Evolutionary conservation across 116 monocot genomes (phyloP).

Genomic region (Posidonia oceanica): DNA sequence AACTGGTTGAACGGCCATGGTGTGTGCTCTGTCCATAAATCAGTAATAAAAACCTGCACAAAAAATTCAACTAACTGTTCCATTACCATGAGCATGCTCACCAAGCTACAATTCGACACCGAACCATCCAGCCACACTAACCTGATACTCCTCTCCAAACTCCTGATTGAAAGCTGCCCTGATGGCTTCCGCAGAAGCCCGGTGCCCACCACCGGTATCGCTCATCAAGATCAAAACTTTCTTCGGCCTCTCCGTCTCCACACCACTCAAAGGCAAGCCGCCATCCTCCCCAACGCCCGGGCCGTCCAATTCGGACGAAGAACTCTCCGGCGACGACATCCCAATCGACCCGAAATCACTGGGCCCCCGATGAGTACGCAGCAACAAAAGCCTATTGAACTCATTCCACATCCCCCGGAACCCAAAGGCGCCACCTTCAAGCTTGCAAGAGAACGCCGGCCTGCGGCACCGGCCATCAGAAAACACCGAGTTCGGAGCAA

Average conservation of each 20-base stretch:
- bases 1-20: slow-evolving; percentile 99
- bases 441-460: slow-evolving; percentile 8
- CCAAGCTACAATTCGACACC: background rate
- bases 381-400: slow-evolving; percentile 4
- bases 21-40: slow-evolving; percentile 97
- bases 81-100: background rate
- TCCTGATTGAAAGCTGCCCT: slow-evolving; percentile 73
- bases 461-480: background rate
- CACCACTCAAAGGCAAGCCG: slow-evolving; percentile 13
- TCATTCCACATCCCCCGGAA: slow-evolving; percentile 5
- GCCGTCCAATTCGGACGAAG: slow-evolving; percentile 5
- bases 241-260: slow-evolving; percentile 33
- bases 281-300: slow-evolving; percentile 26
- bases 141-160: slow-evolving; percentile 90
- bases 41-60: slow-evolving; percentile 80
- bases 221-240: slow-evolving; percentile 98
- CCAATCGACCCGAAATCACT: slow-evolving; percentile 17
- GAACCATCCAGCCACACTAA: slow-evolving; percentile 6
- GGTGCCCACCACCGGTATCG: slow-evolving; percentile 94
- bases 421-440: slow-evolving; percentile 3
- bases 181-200: slow-evolving; percentile 95
- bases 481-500: background rate
- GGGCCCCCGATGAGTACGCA: background rate
- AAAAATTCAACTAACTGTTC: slow-evolving; percentile 9
- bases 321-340: slow-evolving; percentile 6